phyloP scores from a whole-genome alignment of 2,329 filamentous ascomycete species.

The Cercospora sp. region DNA sequence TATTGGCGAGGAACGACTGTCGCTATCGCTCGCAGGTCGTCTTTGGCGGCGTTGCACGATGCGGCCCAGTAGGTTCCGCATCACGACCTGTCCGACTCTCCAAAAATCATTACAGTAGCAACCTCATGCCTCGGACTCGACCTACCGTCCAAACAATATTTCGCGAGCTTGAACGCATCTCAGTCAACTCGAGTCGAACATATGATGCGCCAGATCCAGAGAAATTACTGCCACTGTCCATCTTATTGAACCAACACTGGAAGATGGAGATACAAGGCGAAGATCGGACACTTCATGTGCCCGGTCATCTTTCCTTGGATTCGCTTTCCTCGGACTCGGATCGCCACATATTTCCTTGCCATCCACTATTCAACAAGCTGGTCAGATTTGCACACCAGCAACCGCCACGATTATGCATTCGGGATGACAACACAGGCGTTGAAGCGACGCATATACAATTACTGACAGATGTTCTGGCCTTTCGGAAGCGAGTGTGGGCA shows the following conservation, averaged over 20 bases:
- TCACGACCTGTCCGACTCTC: background rate
- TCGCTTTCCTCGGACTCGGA: constrained; percentile 19
- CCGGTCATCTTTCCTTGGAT: constrained; percentile 11
- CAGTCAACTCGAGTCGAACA: constrained; percentile 23
- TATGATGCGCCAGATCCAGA: constrained; percentile 18
- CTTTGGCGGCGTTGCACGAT: background rate
- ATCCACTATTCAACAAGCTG: constrained; percentile 45
- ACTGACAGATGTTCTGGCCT: constrained; percentile 47
- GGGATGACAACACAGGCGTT: constrained; percentile 42
- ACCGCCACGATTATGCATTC: constrained; percentile 43
- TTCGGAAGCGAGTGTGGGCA: constrained; percentile 44
- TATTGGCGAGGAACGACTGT: background rate
- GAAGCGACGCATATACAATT: constrained; percentile 47
- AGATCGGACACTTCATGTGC: constrained; percentile 33
- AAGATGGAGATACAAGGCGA: constrained; percentile 26
- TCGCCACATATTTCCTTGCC: constrained; percentile 36
- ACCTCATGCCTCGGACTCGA: constrained; percentile 19
- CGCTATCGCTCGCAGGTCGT: background rate
- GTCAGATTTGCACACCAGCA: constrained; percentile 43
- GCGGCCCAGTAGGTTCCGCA: background rate
- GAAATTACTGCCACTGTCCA: constrained; percentile 22
- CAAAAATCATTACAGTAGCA: background rate
- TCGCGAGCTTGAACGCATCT: constrained; percentile 23
- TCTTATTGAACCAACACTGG: constrained; percentile 20
- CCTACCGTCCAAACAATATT: constrained; percentile 26